Conservation (phyloP, 805 yeast species). For the Candida alai region DNA sequence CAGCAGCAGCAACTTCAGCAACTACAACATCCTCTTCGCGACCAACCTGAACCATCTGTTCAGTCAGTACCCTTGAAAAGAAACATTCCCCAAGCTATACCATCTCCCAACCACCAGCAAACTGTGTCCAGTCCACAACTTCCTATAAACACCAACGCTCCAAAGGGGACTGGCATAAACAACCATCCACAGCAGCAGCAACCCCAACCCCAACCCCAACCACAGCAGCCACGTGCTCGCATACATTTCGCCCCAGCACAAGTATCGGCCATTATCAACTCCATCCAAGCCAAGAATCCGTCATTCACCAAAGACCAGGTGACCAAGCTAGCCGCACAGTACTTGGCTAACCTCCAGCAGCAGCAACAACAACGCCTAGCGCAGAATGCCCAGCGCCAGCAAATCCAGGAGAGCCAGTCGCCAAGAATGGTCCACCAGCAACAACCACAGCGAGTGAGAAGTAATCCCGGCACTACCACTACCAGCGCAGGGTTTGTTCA, state of each 20-base stretch:
- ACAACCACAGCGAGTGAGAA: slow-evolving; percentile 3
- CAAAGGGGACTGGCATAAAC: slow-evolving; percentile 5
- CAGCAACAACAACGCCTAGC: slow-evolving; percentile 40
- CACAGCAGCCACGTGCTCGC: slow-evolving; percentile 21
- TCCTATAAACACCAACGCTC: slow-evolving; percentile 16
- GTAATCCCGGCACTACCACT: slow-evolving; percentile 9
- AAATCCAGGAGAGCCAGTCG: slow-evolving; percentile 12
- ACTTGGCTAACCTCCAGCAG: slow-evolving; percentile 55
- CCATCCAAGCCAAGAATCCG: slow-evolving; percentile 65
- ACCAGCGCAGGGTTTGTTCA: slow-evolving; percentile 13
- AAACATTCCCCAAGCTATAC: not conserved
- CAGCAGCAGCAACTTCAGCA: slow-evolving; percentile 13
- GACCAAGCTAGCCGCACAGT: slow-evolving; percentile 61
- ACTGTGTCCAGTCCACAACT: not conserved
- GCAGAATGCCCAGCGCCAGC: slow-evolving; percentile 23
- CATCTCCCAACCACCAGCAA: slow-evolving; percentile 1
- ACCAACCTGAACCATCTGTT: slow-evolving; percentile 9
- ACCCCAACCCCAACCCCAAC: slow-evolving; percentile 4
- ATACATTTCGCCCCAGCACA: slow-evolving; percentile 56
- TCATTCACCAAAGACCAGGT: slow-evolving; percentile 60
- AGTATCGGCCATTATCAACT: slow-evolving; percentile 60
- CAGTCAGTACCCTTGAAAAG: not conserved
- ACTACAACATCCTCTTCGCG: slow-evolving; percentile 8
- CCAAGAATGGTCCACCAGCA: slow-evolving; percentile 7
- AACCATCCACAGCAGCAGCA: slow-evolving; percentile 2